Evolutionary conservation across 2,329 filamentous ascomycete species (phyloP).

Genomic region (Aureobasidium sp.): DNA sequence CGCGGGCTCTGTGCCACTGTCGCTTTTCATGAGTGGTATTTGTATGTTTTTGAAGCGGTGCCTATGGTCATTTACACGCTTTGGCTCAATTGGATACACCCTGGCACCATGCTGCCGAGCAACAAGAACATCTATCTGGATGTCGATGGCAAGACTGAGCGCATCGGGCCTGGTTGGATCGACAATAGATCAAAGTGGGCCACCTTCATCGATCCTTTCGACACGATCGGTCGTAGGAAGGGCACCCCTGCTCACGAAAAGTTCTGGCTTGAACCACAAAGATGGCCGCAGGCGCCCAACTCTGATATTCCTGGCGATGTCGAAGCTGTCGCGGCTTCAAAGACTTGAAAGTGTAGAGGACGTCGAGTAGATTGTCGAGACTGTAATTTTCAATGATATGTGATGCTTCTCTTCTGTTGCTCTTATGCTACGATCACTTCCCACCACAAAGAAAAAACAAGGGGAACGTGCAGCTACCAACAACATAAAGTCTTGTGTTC

Average conservation of each 20-base stretch:
- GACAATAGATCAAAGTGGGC: background rate
- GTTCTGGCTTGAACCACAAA: slow-evolving; percentile 1
- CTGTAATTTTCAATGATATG: no score
- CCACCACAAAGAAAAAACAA: background rate
- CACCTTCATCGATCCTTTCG: background rate
- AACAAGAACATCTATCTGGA: background rate
- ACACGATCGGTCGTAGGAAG: background rate
- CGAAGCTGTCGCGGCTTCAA: background rate
- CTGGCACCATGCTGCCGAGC: background rate
- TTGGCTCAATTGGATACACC: background rate
- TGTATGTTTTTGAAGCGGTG: slow-evolving; percentile 47
- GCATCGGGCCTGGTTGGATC: background rate
- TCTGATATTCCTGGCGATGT: background rate
- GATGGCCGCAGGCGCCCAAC: background rate
- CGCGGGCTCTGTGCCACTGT: slow-evolving; percentile 29
- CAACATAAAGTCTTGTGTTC: background rate
- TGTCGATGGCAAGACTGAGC: background rate
- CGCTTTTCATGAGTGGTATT: slow-evolving; percentile 44
- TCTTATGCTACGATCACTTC: no score
- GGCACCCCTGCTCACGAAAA: background rate
- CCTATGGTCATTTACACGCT: background rate
- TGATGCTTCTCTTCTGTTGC: no score
- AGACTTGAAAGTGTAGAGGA: background rate
- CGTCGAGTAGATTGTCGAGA: no score
- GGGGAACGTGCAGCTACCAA: background rate